Base-by-base conservation (phyloP, 371 early-diverging fungal species). In the Haplosporangium sp. region DNA sequence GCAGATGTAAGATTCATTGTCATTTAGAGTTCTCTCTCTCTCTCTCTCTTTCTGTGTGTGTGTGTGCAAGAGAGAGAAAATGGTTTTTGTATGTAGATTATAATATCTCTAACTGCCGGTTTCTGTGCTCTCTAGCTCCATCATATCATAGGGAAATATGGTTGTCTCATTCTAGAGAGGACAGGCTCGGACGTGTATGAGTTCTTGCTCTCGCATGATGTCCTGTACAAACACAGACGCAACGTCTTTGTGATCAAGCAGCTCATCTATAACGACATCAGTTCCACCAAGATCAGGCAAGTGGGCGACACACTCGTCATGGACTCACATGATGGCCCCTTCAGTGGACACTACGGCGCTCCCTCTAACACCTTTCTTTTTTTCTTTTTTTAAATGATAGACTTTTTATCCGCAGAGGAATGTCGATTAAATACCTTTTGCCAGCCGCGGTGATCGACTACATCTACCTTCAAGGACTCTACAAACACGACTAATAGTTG, bases 391-490 rank as follows among this genome's bases (percentile, higher is more conserved):
- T 43, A 20, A 16, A 14, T 16, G 8, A 20, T 81, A 93, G 97
- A 66, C 83, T 98, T 23, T 97, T 99, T 84, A 90, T 98, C 55
- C 95, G 95, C 75, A 88, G 98, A 41, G 92, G 90, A 59, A 94
- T 97, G 94, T 95, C 95, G 5, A 96, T 98, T 83, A 96, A 95
- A 81, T 99, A 97, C 74, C 85, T 99, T 8, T 81, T 97, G 6
- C 99, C 98, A 7, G 94, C 96, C 57, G 87, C 91, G 1, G 99
- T 99, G 8, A 93, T 97, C 71, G 90, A 93, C n/a, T 97, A 98
- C 80, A 97, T 99, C 51, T 83, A 89, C 47, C 83, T 85, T 36
- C 86, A 96, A 69, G 66, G 85, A 6, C 83, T 98, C 23, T 98
- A 93, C 76, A 42, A 66, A n/a, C 56, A 74, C 55, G 69, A 70